These are phyloP conservation scores for Fusarium miscanthi DNA, from an alignment of 2,329 filamentous ascomycete genomes.

Conservation along the genomic window DNA sequence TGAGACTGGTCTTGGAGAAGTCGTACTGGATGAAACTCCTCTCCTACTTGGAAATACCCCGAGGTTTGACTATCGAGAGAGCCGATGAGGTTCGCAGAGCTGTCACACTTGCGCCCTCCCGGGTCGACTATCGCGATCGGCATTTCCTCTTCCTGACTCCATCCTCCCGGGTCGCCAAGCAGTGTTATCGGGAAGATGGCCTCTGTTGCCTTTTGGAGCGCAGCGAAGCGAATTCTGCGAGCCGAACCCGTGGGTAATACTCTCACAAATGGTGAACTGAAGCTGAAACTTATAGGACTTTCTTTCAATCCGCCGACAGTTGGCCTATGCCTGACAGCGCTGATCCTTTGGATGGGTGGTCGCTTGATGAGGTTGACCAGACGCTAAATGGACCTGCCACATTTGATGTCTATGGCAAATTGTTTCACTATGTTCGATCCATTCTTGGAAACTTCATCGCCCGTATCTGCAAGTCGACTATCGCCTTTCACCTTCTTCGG, in stretches of 20 bases:
- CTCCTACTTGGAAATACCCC: background rate
- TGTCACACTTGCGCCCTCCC: background rate
- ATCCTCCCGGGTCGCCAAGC: background rate
- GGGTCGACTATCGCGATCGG: background rate
- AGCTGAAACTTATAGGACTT: background rate
- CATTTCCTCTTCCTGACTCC: background rate
- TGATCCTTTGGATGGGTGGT: slow-evolving; percentile 11
- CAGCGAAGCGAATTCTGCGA: background rate
- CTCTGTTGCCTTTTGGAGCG: slow-evolving; percentile 13
- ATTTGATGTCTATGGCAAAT: slow-evolving; percentile 21
- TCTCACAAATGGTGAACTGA: rapidly evolving
- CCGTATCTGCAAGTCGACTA: background rate
- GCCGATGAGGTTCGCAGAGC: background rate
- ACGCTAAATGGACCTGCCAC: background rate
- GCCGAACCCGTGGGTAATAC: slow-evolving; percentile 13
- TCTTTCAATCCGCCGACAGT: background rate
- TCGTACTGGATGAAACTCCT: background rate
- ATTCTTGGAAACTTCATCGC: background rate
- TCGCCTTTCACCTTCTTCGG: background rate
- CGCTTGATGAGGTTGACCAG: background rate
- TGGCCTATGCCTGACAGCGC: slow-evolving; percentile 4
- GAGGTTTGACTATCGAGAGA: background rate
- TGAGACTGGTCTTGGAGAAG: slow-evolving; percentile 5
- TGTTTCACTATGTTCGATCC: background rate
- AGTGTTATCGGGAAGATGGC: slow-evolving; percentile 3